phyloP scores from a whole-genome alignment of 164 flowering plant species.

The Chloranthus sessilifolius region DNA sequence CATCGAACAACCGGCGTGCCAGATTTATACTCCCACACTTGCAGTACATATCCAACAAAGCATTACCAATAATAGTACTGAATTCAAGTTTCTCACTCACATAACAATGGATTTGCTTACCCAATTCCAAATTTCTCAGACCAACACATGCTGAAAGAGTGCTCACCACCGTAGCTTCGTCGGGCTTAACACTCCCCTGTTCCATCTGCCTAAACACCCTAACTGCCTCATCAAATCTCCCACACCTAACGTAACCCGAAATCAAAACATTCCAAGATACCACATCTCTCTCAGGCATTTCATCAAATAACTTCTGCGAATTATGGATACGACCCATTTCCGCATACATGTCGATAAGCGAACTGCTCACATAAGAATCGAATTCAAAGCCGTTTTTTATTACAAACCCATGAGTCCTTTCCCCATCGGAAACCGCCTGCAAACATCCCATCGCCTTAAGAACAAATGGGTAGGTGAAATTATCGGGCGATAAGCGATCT shows the following conservation, averaged over 20 bases:
- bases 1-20: constrained; percentile 45
- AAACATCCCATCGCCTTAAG: constrained; percentile 64
- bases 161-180: constrained; percentile 65
- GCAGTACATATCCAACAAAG: constrained; percentile 64
- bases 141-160: constrained; percentile 67
- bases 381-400: constrained; percentile 51
- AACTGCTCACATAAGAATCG: constrained; percentile 57
- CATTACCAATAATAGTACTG: constrained; percentile 51
- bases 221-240: constrained; percentile 47
- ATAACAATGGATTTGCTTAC: constrained; percentile 51
- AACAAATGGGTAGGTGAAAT: constrained; percentile 76
- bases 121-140: constrained; percentile 54
- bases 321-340: constrained; percentile 32
- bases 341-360: constrained; percentile 68
- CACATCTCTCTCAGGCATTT: constrained; percentile 53
- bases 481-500: constrained; percentile 51
- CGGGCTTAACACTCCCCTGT: constrained; percentile 32
- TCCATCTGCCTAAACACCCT: constrained; percentile 38
- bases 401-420: constrained; percentile 50
- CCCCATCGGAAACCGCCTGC: constrained; percentile 33
- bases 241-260: constrained; percentile 42
- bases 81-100: constrained; percentile 29
- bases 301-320: constrained; percentile 44
- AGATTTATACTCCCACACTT: constrained; percentile 53
- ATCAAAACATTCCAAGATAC: constrained; percentile 74